phyloP scores from a whole-genome alignment of 306 rosid genomes.

The Lithocarpus polystachyus region DNA sequence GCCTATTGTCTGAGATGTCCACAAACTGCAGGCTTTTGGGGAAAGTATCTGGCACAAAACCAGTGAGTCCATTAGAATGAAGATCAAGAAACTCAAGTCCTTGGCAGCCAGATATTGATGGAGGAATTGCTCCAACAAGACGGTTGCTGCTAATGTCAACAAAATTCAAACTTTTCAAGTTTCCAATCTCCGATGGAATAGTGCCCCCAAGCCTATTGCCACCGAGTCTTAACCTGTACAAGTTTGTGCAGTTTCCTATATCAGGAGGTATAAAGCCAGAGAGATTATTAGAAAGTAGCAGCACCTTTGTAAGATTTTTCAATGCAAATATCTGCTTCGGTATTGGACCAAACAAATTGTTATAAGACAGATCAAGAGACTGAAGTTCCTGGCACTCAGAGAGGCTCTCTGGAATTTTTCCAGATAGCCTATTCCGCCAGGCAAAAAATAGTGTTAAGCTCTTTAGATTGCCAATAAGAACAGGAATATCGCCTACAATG shows the following conservation, averaged over 20 bases:
- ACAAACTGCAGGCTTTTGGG: slow-evolving; percentile 65
- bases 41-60: slow-evolving; percentile 62
- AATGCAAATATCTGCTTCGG: slow-evolving; percentile 58
- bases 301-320: slow-evolving; percentile 60
- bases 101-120: slow-evolving; percentile 55
- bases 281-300: slow-evolving; percentile 69
- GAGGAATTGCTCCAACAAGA: slow-evolving; percentile 72
- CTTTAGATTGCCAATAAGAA: slow-evolving; percentile 60
- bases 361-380: slow-evolving; percentile 74
- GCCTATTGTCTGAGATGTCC: slow-evolving; percentile 71
- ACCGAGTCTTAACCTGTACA: slow-evolving; percentile 62
- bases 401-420: slow-evolving; percentile 71
- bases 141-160: slow-evolving; percentile 59
- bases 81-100: slow-evolving; percentile 81
- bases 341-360: slow-evolving; percentile 57
- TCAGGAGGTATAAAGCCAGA: slow-evolving; percentile 78
- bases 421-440: slow-evolving; percentile 72
- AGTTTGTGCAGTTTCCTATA: slow-evolving; percentile 71
- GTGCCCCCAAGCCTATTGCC: slow-evolving; percentile 55
- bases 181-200: slow-evolving; percentile 76
- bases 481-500: slow-evolving; percentile 68
- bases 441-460: slow-evolving; percentile 65
- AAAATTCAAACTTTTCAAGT: slow-evolving; percentile 54
- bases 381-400: slow-evolving; percentile 59
- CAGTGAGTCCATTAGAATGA: slow-evolving; percentile 70